Evolutionary conservation across 768 basidiomycete genomes (phyloP).

Genomic region (Lactarius psammicola): DNA sequence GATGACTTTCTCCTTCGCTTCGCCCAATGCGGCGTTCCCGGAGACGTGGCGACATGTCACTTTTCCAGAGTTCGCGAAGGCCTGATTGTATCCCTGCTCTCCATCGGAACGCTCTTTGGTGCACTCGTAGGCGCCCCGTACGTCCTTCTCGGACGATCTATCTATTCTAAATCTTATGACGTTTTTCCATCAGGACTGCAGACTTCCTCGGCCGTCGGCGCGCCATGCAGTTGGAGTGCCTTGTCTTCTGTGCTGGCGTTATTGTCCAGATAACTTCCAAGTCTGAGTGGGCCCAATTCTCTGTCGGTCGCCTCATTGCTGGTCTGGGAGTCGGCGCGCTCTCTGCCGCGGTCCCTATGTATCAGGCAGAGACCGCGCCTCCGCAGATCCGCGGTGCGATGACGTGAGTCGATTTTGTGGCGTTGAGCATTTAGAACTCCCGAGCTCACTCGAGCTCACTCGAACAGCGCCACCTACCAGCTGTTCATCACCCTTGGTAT

Average conservation of each 20-base stretch:
- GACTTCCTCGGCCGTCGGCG: constrained; percentile 64
- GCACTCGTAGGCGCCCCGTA: constrained; percentile 60
- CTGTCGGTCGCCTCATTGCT: constrained; percentile 61
- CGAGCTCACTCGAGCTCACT: constrained; percentile 28
- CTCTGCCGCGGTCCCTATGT: constrained; percentile 67
- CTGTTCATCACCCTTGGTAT: constrained; percentile 72
- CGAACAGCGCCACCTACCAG: constrained; percentile 48
- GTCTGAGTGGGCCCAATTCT: constrained; percentile 62
- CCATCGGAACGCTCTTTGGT: constrained; percentile 66
- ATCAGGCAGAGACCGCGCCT: constrained; percentile 58
- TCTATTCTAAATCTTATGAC: constrained; percentile 3
- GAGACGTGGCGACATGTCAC: constrained; percentile 44
- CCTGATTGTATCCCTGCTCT: constrained; percentile 68
- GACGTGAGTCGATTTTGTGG: constrained; percentile 34
- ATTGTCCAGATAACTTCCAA: constrained; percentile 55
- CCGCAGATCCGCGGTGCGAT: constrained; percentile 68
- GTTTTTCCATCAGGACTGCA: constrained; percentile 44
- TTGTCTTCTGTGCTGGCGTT: constrained; percentile 58
- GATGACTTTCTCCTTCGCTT: constrained; percentile 65
- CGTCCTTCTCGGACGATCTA: constrained; percentile 32
- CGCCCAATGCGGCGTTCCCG: constrained; percentile 46
- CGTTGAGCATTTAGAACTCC: constrained; percentile 29
- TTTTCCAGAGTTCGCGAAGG: constrained; percentile 60
- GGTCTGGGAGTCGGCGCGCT: constrained; percentile 70
- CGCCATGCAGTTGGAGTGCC: constrained; percentile 63